phyloP scores from a whole-genome alignment of 208 protist genomes.

The Acanthamoeba lenticulata region DNA sequence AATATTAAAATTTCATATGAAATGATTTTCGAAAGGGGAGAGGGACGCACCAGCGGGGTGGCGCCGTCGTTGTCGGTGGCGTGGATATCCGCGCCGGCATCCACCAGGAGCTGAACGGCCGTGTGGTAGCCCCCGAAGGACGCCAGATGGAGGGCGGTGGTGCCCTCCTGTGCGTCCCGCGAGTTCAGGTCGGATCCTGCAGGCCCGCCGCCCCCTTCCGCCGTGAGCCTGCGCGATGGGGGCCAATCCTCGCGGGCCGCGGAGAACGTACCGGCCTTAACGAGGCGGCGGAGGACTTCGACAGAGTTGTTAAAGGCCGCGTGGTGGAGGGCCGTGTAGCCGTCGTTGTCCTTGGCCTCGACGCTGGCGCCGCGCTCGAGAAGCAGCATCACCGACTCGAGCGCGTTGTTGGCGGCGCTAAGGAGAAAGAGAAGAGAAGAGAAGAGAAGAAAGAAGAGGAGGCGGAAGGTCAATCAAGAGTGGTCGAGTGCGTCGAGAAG shows the following conservation, averaged over 20 bases:
- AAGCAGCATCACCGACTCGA: not conserved
- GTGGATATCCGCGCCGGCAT: not conserved
- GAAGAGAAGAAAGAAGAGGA: not conserved
- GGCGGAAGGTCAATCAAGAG: too few relatives aligned
- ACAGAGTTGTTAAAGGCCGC: not conserved
- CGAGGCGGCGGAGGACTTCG: not conserved
- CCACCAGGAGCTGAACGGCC: conserved; percentile 13
- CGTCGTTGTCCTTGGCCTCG: not conserved
- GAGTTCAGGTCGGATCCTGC: not conserved
- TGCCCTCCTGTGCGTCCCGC: not conserved
- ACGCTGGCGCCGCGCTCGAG: not conserved
- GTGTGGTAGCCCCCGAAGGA: not conserved
- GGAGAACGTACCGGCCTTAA: not conserved
- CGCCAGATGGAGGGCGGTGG: conserved; percentile 31
- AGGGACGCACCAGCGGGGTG: not conserved
- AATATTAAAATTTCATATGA: not conserved
- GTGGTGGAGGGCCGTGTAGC: conserved; percentile 24
- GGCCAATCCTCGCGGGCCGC: not conserved
- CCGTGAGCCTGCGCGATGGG: not conserved
- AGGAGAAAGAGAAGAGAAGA: not conserved
- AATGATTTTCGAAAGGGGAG: not conserved
- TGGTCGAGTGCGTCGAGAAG: not conserved
- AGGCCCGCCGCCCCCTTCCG: not conserved
- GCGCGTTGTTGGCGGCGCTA: conserved; percentile 16
- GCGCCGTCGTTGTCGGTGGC: not conserved